Evolutionary conservation across 768 basidiomycete genomes (phyloP), one percentile per base, ranked within the genome.

Genomic region (Trichaptum fuscoviolaceum): DNA sequence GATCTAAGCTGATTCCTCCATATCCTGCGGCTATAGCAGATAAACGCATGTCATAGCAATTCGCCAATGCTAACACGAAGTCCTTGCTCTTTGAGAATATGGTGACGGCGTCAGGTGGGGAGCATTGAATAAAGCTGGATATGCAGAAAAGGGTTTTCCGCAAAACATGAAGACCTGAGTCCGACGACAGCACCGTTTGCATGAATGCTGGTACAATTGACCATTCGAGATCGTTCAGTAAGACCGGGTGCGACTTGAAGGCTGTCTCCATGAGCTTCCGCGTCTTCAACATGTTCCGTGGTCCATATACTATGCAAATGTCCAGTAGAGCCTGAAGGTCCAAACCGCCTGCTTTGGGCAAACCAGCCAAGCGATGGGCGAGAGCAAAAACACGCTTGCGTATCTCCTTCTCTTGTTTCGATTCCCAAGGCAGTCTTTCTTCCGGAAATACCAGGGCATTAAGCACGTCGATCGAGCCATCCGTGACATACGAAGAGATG

Each of bases 141-240:
- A 91, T 75, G 69, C 85, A 85, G 71, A 86, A 82, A 1, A 85
- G 78, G 5, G 85, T 79, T 74, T 91, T 91, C 35, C 90, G 84
- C 67, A 89, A 77, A 23, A 79, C 83, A 65, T 91, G 89, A 0
- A 92, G 76, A 7, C 87, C 90, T 65, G 76, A 74, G 3, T 75
- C 73, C 17, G 79, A 76, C 0, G 84, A 77, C 1, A 91, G 78
- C 10, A 81, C 71, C 0, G 75, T 58, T 17, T 17, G 59, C 0
- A 83, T 84, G 68, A 91, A 84, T 0, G 85, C 83, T 2, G 88
- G 84, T 0, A 89, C 77, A 6, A 87, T 81, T 17, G 15, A 5
- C 25, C 30, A 25, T 61, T 61, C 30, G 15, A 61, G 23, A 34
- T 87, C 84, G 20, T 72, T 71, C 66, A 34, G 70, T 63, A 23